Evolutionary conservation across 305 asterid species (phyloP), one percentile per base, ranked within the genome.

Genomic region (Plantago coronopus): DNA sequence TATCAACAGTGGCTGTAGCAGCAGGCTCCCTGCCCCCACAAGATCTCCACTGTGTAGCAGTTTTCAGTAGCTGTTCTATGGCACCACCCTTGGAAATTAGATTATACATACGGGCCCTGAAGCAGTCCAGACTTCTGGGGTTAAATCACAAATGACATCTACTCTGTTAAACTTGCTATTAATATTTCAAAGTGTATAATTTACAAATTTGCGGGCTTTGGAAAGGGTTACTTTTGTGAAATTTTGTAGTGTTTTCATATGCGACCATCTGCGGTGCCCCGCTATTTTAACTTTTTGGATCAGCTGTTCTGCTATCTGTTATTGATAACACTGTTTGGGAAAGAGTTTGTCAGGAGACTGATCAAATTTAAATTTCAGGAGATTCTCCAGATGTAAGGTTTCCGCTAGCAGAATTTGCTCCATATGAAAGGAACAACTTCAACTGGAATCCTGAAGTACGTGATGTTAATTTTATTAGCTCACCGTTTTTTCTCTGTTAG

Each of bases 361-460:
- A 47, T 70, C 62, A 34, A 67, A 58, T 73, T 66, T 69, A 48
- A 58, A 46, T 72, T 71, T 74, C 86, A 93, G 98, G 94, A 71
- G 82, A 73, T 74, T 93, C 98, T 67, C 98, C 97, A 62, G 98
- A 93, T 77, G 81, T 66, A 59, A 89, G 86, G 80, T 93, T 93
- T 76, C 98, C 98, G 0, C 89, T 74, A 77, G 89, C 89, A 65
- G 95, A 80, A 73, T 93, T 89, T 59, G 79, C 98, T 73, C 96
- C 98, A 56, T 93, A 93, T 62, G 55, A 53, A 49, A 79, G 73
- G 78, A 73, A 72, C 70, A 70, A 62, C 45, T 93, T 84, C 78
- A 88, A 83, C 67, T 93, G 98, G 98, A 93, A 93, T 75, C 96
- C 98, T 65, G 64, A 63, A 40, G 98, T 93, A 87, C 54, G 94